Base-by-base conservation (phyloP, 176 grass and related monocot species). In the Stipa capillata region DNA sequence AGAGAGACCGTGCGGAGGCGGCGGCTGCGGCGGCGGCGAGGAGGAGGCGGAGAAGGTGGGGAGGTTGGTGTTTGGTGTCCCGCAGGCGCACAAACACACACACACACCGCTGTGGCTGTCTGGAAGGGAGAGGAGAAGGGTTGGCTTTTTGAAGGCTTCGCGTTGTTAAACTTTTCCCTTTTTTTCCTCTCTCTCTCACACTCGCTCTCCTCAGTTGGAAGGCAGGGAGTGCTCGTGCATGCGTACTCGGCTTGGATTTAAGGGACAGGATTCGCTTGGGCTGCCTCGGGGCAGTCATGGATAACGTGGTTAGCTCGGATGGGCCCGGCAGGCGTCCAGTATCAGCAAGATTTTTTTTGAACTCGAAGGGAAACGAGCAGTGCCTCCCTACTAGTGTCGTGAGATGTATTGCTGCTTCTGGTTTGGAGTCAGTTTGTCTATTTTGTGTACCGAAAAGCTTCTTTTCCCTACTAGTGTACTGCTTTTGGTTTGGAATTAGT, bases 41-140 rank as follows among this genome's bases (percentile, higher is more conserved):
- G 37, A 44, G 21, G 85, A 74, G 59, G 84, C 20, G 84, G 82
- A 21, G 65, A 56, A 72, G 58, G 78, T 14, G 73, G 79, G 47
- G 86, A 84, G 80, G 81, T 79, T 88, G 86, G 74, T 88, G 85
- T 83, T 73, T 79, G 80, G 86, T 88, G 80, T 83, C 80, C 62
- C 74, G 66, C 49, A 69, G 64, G 24, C 35, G 64, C 85, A 65
- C 67, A 80, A 55, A 73, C 84, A 81, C 84, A 74, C 55, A 77
- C 67, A 50, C 58, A 52, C 81, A 35, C 69, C 84, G 49, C 85
- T 87, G 78, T 73, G 86, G 65, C 65, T 88, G 79, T 56, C 73
- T 65, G 80, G 29, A 74, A 49, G 18, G 49, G 64, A 49, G 72
- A 24, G 72, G 59, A 24, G 58, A 76, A 47, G 45, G 48, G 29